These are phyloP conservation scores for Amoebophrya sp. DNA, from an alignment of 169 alveolate species.

Conservation along the genomic window DNA sequence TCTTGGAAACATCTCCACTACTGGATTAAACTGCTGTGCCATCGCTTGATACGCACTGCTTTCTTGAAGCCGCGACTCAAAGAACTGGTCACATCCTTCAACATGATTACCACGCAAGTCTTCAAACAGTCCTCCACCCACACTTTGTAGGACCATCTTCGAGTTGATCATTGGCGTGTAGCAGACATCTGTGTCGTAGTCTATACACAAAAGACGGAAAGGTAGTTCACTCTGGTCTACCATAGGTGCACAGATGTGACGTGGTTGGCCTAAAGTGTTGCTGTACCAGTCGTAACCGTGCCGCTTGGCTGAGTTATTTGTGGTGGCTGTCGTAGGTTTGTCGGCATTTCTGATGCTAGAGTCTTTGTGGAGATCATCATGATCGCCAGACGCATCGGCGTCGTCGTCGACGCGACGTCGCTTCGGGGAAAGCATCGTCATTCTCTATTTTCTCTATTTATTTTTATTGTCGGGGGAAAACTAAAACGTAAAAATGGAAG, in stretches of 20 bases:
- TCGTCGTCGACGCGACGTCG: too few relatives aligned
- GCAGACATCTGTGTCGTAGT: slow-evolving; percentile 37
- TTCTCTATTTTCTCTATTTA: too few relatives aligned
- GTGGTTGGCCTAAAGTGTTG: background rate
- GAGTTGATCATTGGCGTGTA: slow-evolving; percentile 50
- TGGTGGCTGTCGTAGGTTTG: too few relatives aligned
- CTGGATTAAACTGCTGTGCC: background rate
- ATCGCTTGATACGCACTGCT: background rate
- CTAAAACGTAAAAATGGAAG: too few relatives aligned
- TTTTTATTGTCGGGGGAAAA: too few relatives aligned
- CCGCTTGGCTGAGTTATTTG: background rate
- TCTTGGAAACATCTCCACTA: background rate
- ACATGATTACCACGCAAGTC: too few relatives aligned
- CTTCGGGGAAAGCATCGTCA: too few relatives aligned
- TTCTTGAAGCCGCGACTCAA: too few relatives aligned
- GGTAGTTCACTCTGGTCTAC: slow-evolving; percentile 51
- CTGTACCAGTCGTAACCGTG: background rate
- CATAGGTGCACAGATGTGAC: slow-evolving; percentile 42
- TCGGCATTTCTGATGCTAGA: too few relatives aligned
- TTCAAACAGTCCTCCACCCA: background rate
- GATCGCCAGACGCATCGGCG: too few relatives aligned
- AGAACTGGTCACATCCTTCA: too few relatives aligned
- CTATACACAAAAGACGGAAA: slow-evolving; percentile 33
- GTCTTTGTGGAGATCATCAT: too few relatives aligned
- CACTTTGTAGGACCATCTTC: background rate